Evolutionary conservation across 257 asterid species (phyloP).

Genomic region (Petunia axillaris): DNA sequence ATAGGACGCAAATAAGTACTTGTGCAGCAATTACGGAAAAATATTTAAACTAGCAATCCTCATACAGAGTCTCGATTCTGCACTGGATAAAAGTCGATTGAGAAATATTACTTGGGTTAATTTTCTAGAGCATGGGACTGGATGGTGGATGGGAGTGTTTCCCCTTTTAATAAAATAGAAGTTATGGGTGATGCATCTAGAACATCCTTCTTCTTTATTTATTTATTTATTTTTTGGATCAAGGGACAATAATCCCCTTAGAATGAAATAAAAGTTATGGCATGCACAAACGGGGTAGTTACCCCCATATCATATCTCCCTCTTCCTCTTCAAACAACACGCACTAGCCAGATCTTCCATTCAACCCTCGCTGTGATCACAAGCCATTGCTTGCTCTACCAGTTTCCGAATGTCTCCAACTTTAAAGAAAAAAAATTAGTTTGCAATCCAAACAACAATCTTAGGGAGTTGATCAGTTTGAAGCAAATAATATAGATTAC

Average conservation of each 20-base stretch:
- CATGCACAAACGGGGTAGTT: neutral
- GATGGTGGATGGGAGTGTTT: neutral
- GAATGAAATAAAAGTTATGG: neutral
- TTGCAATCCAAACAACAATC: neutral
- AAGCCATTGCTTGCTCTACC: neutral
- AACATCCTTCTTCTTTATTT: neutral
- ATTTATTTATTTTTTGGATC: neutral
- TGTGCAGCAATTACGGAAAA: conserved; percentile 22
- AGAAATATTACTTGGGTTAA: neutral
- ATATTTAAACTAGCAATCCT: conserved; percentile 1
- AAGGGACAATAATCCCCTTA: neutral
- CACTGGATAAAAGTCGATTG: neutral
- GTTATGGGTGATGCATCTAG: neutral
- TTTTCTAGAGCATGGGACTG: conserved; percentile 9
- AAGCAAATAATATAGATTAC: neutral
- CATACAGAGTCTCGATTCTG: neutral
- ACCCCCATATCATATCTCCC: neutral
- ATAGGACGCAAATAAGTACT: conserved; percentile 27
- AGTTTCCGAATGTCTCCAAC: neutral
- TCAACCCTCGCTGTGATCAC: conserved; percentile 7
- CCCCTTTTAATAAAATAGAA: neutral
- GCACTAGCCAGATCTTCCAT: conserved; percentile 5
- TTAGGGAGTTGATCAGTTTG: neutral
- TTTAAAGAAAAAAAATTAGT: neutral
- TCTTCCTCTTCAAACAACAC: conserved; percentile 13